Percentiles rank a stretch among this genome's conserved stretches.
These are phyloP conservation scores for Nicotiana tomentosiformis DNA, from an alignment of 257 asterid genomes.

Conservation along the genomic window DNA sequence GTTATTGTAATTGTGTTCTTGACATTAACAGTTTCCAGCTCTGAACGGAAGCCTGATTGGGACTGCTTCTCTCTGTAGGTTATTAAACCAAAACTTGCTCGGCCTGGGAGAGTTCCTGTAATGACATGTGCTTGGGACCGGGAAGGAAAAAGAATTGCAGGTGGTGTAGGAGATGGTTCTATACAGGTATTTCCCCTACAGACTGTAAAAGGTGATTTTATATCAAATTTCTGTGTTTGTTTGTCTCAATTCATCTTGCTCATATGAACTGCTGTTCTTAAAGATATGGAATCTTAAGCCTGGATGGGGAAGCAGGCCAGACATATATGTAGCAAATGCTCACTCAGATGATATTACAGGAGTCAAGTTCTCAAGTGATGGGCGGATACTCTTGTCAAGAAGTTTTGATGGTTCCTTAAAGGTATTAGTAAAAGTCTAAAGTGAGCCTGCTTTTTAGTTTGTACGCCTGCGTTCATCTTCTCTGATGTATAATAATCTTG, in stretches of 20 bases:
- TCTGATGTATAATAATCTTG: neutral
- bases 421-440: slow-evolving; percentile 32
- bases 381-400: slow-evolving; percentile 69
- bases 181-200: slow-evolving; percentile 53
- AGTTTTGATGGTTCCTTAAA: slow-evolving; percentile 88
- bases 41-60: slow-evolving; percentile 14
- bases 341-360: slow-evolving; percentile 88
- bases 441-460: neutral
- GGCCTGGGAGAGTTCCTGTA: slow-evolving; percentile 92
- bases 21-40: neutral
- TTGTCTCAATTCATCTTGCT: neutral
- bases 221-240: neutral
- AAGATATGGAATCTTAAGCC: slow-evolving; percentile 93
- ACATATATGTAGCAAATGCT: slow-evolving; percentile 39
- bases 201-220: neutral
- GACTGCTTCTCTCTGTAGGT: slow-evolving; percentile 46
- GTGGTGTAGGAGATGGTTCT: slow-evolving; percentile 93
- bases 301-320: slow-evolving; percentile 99
- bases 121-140: slow-evolving; percentile 92
- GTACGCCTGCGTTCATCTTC: neutral
- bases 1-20: neutral
- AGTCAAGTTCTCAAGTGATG: slow-evolving; percentile 83
- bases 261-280: slow-evolving; percentile 8
- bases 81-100: slow-evolving; percentile 79
- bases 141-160: slow-evolving; percentile 83